Evolutionary conservation across 139 green algal species (phyloP).

Genomic region (Closterium sp.): DNA sequence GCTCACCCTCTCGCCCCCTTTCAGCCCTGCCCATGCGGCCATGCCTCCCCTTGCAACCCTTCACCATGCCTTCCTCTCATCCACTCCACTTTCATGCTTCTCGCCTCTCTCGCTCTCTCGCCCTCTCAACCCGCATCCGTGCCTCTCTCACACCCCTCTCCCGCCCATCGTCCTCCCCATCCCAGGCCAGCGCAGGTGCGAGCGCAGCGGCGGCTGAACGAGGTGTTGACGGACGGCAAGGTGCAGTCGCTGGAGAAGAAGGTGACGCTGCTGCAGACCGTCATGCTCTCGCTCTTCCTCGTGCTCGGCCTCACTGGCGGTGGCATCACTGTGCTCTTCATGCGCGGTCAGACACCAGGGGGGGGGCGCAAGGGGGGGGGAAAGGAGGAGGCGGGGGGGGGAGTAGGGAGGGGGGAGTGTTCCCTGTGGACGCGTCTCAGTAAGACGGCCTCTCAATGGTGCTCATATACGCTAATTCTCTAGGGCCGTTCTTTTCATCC

Average conservation of each 20-base stretch:
- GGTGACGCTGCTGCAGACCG: not conserved
- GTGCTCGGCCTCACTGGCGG: not conserved
- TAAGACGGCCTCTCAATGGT: no score
- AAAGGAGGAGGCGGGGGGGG: not conserved
- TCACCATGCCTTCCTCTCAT: not conserved
- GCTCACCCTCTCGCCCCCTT: not conserved
- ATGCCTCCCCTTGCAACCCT: not conserved
- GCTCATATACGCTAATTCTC: no score
- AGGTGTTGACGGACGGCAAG: not conserved
- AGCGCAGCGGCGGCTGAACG: not conserved
- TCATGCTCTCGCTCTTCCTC: constrained; percentile 15
- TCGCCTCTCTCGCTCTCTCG: not conserved
- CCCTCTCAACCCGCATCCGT: not conserved
- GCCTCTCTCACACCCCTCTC: no score
- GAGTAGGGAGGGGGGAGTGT: not conserved
- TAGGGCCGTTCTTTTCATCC: no score
- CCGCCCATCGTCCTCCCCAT: no score
- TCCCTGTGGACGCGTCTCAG: no score
- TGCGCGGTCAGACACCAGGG: not conserved
- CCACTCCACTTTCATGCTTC: not conserved
- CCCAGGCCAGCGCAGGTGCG: constrained; percentile 3
- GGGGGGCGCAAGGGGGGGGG: not conserved
- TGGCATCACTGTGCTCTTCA: constrained; percentile 1
- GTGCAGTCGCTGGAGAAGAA: constrained; percentile 9
- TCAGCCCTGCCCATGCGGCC: no score